Percentiles rank a stretch among this genome's conserved stretches.
These are phyloP conservation scores for Fusarium concolor DNA, from an alignment of 2,329 filamentous ascomycete species.

Conservation along the genomic window DNA sequence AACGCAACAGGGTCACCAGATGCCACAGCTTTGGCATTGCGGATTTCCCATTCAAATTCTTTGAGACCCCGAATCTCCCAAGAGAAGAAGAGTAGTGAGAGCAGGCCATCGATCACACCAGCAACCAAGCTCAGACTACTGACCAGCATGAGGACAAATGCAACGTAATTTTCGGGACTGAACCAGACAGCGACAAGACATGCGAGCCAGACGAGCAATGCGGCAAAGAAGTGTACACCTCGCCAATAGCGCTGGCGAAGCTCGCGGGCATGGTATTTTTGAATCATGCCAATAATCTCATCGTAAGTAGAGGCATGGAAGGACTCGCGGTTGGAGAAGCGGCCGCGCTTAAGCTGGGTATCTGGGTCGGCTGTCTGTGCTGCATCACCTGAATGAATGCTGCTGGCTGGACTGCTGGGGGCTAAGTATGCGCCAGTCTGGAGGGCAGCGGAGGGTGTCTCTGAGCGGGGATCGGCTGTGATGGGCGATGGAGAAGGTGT, in stretches of 20 bases:
- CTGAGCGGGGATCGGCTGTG: constrained; percentile 25
- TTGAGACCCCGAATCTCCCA: constrained; percentile 83
- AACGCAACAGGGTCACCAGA: constrained; percentile 46
- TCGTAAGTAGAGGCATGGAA: constrained; percentile 35
- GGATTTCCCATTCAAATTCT: constrained; percentile 95
- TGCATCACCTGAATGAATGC: constrained; percentile 37
- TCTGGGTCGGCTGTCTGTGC: constrained; percentile 45
- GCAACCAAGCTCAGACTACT: constrained; percentile 81
- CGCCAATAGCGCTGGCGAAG: constrained; percentile 77
- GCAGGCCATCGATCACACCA: constrained; percentile 85
- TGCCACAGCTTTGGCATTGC: constrained; percentile 68
- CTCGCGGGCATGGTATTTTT: constrained; percentile 77
- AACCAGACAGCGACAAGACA: constrained; percentile 90
- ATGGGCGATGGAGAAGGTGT: constrained; percentile 43
- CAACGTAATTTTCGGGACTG: constrained; percentile 78
- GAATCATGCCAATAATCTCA: constrained; percentile 76
- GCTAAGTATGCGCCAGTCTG: constrained; percentile 45
- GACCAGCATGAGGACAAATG: constrained; percentile 83
- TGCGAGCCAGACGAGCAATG: constrained; percentile 74
- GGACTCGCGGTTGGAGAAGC: constrained; percentile 32
- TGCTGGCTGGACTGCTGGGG: constrained; percentile 40
- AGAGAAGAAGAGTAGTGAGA: constrained; percentile 87
- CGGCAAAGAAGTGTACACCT: constrained; percentile 76
- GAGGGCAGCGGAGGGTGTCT: constrained; percentile 42
- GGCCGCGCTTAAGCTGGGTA: constrained; percentile 49